Evolutionary conservation across 306 rosid genomes (phyloP).

Genomic region (Abrus precatorius): DNA sequence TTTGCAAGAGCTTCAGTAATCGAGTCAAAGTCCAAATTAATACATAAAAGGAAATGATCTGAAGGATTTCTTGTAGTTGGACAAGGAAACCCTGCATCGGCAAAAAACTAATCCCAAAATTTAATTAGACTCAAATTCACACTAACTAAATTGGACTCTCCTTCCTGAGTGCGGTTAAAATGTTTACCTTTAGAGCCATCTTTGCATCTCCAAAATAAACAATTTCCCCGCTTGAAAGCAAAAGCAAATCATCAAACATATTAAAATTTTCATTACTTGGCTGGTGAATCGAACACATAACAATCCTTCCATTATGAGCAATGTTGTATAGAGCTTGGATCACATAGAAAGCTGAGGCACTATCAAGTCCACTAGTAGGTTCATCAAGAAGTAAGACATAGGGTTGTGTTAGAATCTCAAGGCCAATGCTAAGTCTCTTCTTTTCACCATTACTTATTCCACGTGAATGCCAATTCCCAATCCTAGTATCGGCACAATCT

Average conservation of each 20-base stretch:
- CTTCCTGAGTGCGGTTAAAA: neutral
- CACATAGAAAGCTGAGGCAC: conserved; percentile 78
- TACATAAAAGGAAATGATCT: conserved; percentile 77
- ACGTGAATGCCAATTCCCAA: conserved; percentile 78
- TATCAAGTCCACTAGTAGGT: conserved; percentile 79
- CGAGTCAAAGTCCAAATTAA: conserved; percentile 55
- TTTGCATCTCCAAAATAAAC: conserved; percentile 69
- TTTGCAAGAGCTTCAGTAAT: too few relatives aligned
- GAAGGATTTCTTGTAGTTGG: conserved; percentile 74
- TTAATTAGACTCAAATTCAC: neutral
- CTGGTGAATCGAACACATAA: conserved; percentile 73
- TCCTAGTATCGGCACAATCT: conserved; percentile 63
- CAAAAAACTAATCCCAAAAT: conserved; percentile 66
- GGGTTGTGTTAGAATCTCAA: conserved; percentile 71
- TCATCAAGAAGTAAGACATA: conserved; percentile 72
- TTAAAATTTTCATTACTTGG: conserved; percentile 71
- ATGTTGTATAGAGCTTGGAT: conserved; percentile 63
- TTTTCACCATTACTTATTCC: conserved; percentile 80
- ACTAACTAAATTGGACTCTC: neutral
- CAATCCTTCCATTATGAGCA: conserved; percentile 69
- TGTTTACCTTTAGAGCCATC: conserved; percentile 63
- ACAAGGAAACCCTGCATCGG: conserved; percentile 72
- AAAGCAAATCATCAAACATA: conserved; percentile 69
- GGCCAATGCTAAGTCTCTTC: conserved; percentile 71
- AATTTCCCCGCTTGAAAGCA: conserved; percentile 68